Base-by-base conservation (phyloP, 345 rosid genomes). In the Rhodamnia argentea region DNA sequence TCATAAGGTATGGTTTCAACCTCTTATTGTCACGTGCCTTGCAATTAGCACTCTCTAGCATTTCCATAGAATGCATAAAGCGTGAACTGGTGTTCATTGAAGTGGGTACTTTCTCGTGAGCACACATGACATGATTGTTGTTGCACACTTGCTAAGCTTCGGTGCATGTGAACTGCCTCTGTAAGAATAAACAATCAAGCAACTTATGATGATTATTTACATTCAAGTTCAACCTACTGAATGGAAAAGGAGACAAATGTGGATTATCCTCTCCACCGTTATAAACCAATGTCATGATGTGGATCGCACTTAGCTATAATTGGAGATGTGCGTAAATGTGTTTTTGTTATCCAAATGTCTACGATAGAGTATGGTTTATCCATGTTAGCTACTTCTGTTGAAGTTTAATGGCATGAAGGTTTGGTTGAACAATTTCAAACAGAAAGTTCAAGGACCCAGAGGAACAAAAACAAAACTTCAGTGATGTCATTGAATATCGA, bases 1-100 rank as follows among this genome's bases (percentile, higher is more conserved):
- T 75, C 87, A 87, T 85, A 97, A 95, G 98, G 99, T 97, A 87
- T 24, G 23, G 75, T 37, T 70, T 60, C 27, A n/a, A 84, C 86
- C 76, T 70, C 26, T 62, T 37, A 7, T 32, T 18, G 54, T 47
- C 81, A 70, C 1, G 47, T 18, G 4, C 23, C 42, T 37, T 70
- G 81, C 26, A 37, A 70, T 70, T 37, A 37, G 47, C 6, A 70
- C 24, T 70, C 78, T 70, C 81, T 70, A 37, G 4, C 2, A 18
- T 70, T 70, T 70, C 81, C 42, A 37, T 70, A 44, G 47, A 20
- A 37, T 70, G 81, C 47, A 70, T 70, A 42, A 70, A 70, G 26
- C 81, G 37, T 37, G 81, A 64, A 37, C 81, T 70, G 47, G 81
- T 70, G 12, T 37, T 70, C 81, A 70, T 70, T 18, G 81, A 70